Percentiles rank a stretch among this genome's conserved stretches.
phyloP scores from a whole-genome alignment of 768 basidiomycete genomes.

The Termitomyces bulborhizus region DNA sequence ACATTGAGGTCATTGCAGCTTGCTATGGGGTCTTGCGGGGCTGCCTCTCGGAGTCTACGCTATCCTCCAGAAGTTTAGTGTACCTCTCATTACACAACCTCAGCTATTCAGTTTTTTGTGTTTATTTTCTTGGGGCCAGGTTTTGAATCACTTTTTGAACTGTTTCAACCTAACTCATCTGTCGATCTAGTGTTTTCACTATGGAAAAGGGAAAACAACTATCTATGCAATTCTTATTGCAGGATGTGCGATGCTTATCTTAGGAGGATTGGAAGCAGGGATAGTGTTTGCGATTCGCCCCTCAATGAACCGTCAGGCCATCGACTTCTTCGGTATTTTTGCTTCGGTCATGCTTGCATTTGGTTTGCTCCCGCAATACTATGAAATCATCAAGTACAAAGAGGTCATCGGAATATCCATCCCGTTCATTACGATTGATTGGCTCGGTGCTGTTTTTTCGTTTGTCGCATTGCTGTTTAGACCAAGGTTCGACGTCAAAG shows the following conservation, averaged over 20 bases:
- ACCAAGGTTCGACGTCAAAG: slow-evolving; percentile 53
- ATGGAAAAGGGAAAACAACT: slow-evolving; percentile 37
- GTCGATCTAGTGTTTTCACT: slow-evolving; percentile 46
- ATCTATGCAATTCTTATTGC: slow-evolving; percentile 28
- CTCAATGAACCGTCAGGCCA: slow-evolving; percentile 25
- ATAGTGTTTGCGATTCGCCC: slow-evolving; percentile 58
- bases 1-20: slow-evolving; percentile 21
- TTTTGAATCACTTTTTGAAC: slow-evolving; percentile 17
- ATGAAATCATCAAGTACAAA: slow-evolving; percentile 61
- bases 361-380: slow-evolving; percentile 57
- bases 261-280: slow-evolving; percentile 53
- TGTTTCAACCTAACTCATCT: no score
- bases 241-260: slow-evolving; percentile 31
- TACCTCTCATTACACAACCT: slow-evolving; percentile 66
- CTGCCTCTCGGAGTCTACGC: slow-evolving; percentile 64
- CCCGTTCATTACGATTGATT: slow-evolving; percentile 64
- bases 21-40: slow-evolving; percentile 56
- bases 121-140: slow-evolving; percentile 64
- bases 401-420: slow-evolving; percentile 67
- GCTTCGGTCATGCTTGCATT: slow-evolving; percentile 52
- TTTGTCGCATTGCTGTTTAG: slow-evolving; percentile 67
- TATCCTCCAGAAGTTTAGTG: slow-evolving; percentile 58
- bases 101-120: slow-evolving; percentile 58
- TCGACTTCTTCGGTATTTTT: slow-evolving; percentile 57
- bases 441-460: slow-evolving; percentile 65